Evolutionary conservation across 2,329 filamentous ascomycete genomes (phyloP), one percentile per base, ranked within the genome.

Genomic region (Magnaporthiopsis poae): DNA sequence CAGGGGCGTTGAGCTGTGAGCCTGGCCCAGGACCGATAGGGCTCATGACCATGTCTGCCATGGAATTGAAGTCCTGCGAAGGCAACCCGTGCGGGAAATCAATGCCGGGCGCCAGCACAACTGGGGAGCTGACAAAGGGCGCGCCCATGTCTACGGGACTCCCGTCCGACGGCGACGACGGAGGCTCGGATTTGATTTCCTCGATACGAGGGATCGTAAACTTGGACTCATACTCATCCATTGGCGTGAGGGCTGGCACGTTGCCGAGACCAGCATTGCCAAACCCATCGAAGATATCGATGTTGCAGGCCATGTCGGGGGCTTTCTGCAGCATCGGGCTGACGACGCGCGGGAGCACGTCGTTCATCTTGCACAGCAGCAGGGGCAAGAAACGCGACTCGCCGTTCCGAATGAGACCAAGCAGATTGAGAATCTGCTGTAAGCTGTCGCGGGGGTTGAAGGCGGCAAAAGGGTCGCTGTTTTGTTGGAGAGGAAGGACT

Each of bases 351-450:
- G 89, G 89, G 3, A 93, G 78, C 3, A 89, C 82, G 60, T 94
- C 89, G 68, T 88, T 83, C 59, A 94, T 84, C 78, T 94, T 95
- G 74, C 84, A 85, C 66, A 95, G 78, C 1, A 96, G 82, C 0
- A 96, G 81, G 2, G 91, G 91, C 18, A 94, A 80, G 74, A 92
- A 95, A 65, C 89, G 88, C 69, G 89, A 84, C 67, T 93, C 84
- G 8, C 90, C 90, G 67, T 86, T 88, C n/a, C 90, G 89, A 25
- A 95, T 82, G 11, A 86, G 80, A 1, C 88, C 87, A 2, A 92
- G 80, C 11, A 92, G 82, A 67, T 84, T 85, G 60, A 90, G 78
- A 36, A 93, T 82, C 67, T 89, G 84, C 68, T 86, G 86, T 5
- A 96, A 84, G 72, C 91, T 88, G 72, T 94, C 90, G 52, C 87